Base-by-base conservation (phyloP, 306 rosid species). In the Rosa rugosa region DNA sequence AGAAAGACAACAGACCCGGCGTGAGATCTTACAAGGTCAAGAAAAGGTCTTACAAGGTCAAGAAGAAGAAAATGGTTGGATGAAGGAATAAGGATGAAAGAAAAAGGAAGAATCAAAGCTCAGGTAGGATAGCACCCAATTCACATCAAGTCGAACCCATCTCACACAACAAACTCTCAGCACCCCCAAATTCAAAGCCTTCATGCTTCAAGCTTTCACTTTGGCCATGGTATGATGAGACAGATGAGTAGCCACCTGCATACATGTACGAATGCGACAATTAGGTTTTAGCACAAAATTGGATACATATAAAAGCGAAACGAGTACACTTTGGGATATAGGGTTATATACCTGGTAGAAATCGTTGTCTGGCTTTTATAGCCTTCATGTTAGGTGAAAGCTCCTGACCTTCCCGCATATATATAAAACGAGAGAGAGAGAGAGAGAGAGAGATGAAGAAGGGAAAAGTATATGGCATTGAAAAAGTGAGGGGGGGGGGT, bases 41-140 rank as follows among this genome's bases (percentile, higher is more conserved):
- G 96, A 87, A 92, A 89, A 95, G 99, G 98, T 91, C 99, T 95
- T 95, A 95, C 99, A 95, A 95, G 99, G 99, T 95, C 99, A 95
- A 95, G 99, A 95, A 95, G 83, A 84, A 50, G 44, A 49, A 6
- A 56, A 66, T 40, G 53, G 34, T 36, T 78, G 62, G 79, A 80
- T 6, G 81, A 74, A 23, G n/a, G n/a, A 11, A 72, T 0, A 17
- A 7, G 0, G 1, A 18, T 11, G 0, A 12, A 45, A 68, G 65
- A 71, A 74, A 34, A 23, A 60, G 4, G 3, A n/a, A 20, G 18
- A 40, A 9, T 2, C 10, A 81, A 91, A 95, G 99, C 98, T 95
- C 99, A 95, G 91, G 69, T 73, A 95, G 92, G 98, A 95, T 92
- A 92, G 94, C 91, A 74, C 94, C 99, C 23, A 5, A 60, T 64